Percentiles rank a stretch among this genome's conserved stretches.
phyloP scores from a whole-genome alignment of 192 early-diverging fungal genomes.

The Coemansia sp. region DNA sequence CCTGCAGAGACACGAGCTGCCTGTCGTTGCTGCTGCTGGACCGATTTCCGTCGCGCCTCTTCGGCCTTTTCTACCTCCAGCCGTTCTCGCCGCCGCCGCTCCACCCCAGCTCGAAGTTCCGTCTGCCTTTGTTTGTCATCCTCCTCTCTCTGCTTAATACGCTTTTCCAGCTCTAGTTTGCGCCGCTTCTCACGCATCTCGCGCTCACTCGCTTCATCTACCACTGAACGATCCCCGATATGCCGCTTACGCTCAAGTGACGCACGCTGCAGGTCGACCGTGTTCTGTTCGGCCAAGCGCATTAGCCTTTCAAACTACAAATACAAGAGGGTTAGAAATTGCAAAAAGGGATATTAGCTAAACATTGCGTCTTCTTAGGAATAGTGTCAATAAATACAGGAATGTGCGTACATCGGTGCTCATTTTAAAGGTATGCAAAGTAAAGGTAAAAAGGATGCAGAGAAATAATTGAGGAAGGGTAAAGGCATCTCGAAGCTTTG shows the following conservation, averaged over 20 bases:
- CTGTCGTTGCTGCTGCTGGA: constrained; percentile 9
- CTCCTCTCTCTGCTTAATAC: constrained; percentile 32
- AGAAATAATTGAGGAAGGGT: background rate
- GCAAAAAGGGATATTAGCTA: background rate
- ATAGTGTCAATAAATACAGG: background rate
- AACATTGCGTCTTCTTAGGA: background rate
- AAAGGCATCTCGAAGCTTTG: background rate
- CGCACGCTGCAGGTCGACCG: constrained; percentile 42
- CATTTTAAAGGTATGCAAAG: constrained; percentile 17
- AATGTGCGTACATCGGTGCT: constrained; percentile 33
- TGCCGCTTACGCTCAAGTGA: constrained; percentile 35
- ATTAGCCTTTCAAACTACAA: constrained; percentile 53
- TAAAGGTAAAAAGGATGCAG: background rate
- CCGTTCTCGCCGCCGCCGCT: constrained; percentile 25
- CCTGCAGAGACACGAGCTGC: background rate
- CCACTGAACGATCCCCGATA: background rate
- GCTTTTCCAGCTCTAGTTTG: constrained; percentile 33
- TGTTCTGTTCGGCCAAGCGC: constrained; percentile 54
- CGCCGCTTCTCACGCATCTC: constrained; percentile 38
- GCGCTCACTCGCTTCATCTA: constrained; percentile 9
- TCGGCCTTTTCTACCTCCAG: constrained; percentile 15
- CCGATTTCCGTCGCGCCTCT: constrained; percentile 4
- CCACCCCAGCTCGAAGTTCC: constrained; percentile 9
- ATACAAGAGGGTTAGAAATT: background rate
- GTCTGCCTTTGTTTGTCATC: constrained; percentile 32